These are phyloP conservation scores for Wallacemonas collosoma DNA, from an alignment of 208 protist species.

Conservation along the genomic window DNA sequence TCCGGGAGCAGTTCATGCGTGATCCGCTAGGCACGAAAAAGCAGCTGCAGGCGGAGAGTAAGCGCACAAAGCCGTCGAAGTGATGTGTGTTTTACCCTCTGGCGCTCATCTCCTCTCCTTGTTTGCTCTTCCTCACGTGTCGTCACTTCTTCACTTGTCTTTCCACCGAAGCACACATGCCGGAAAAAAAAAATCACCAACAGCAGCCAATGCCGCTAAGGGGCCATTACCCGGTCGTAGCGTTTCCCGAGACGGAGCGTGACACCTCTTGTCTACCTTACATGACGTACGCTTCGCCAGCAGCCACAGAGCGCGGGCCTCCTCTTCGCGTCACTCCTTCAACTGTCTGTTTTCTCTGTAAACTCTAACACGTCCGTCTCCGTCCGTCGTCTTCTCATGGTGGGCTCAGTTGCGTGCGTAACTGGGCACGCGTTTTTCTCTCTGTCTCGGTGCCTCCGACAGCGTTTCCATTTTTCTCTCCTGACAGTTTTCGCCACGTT, in stretches of 20 bases:
- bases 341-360: no score
- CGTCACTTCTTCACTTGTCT: slow-evolving; percentile 1
- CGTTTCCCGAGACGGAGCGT: no score
- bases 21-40: slow-evolving; percentile 75
- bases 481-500: neutral
- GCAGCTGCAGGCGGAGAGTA: slow-evolving; percentile 20
- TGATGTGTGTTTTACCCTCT: neutral
- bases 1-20: slow-evolving; percentile 61
- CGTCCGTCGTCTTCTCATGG: no score
- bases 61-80: slow-evolving; percentile 9
- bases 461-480: neutral
- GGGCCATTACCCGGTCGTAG: no score
- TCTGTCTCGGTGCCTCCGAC: neutral
- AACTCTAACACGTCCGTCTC: no score
- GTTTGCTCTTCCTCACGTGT: slow-evolving; percentile 5
- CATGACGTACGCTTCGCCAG: no score
- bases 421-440: neutral
- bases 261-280: no score
- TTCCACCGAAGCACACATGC: neutral
- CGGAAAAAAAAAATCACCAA: neutral
- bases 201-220: no score
- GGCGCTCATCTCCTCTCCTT: neutral
- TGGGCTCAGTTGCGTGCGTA: no score
- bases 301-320: no score
- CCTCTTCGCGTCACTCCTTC: no score